Evolutionary conservation across 805 yeast species (phyloP), one percentile per base, ranked within the genome.

Genomic region (Clavispora asparagi): DNA sequence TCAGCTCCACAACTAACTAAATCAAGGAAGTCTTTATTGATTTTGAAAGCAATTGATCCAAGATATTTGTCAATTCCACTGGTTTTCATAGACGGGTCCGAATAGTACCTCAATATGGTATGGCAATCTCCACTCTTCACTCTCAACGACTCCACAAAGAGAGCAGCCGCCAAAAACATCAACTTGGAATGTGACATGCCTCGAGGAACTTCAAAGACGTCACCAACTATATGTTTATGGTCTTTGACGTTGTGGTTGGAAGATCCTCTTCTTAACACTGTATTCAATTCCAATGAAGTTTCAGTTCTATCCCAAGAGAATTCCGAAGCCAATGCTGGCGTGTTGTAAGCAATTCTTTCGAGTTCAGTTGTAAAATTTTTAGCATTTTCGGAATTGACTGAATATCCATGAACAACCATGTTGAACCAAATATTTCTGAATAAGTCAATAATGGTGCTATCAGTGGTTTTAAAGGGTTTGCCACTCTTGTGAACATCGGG

Each of bases 341-440:
- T 78, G 59, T 78, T 86, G 61, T 85, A 79, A 1, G 99, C 98
- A 54, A 94, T 85, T 44, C 82, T 70, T 55, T 77, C 72, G 37
- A 92, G 71, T 26, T 79, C 78, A 0, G 54, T 54, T 38, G 65
- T 62, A 57, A 78, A 75, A n/a, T 67, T 65, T 45, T 67, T 65
- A 13, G 80, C 76, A 58, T 82, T 69, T 12, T 71, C 70, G 0
- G 94, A 82, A 32, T 73, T 73, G 45, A 72, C 71, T n/a, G 81
- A 77, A 61, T 83, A 89, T 0, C 99, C 99, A 64, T 94, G 96
- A 26, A 91, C 86, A 4, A 84, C 92, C 75, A 94, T 73, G 59
- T 92, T 94, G 63, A 88, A 89, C 99, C 99, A 94, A 39, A 89
- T 81, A 63, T 94, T 86, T 59, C 95, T 78, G 71, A 92, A 88